A percentile compares a stretch with the other conserved stretches of the same genome.
phyloP scores from a whole-genome alignment of 202 grass and related monocot species.

The Carex arenaria region DNA sequence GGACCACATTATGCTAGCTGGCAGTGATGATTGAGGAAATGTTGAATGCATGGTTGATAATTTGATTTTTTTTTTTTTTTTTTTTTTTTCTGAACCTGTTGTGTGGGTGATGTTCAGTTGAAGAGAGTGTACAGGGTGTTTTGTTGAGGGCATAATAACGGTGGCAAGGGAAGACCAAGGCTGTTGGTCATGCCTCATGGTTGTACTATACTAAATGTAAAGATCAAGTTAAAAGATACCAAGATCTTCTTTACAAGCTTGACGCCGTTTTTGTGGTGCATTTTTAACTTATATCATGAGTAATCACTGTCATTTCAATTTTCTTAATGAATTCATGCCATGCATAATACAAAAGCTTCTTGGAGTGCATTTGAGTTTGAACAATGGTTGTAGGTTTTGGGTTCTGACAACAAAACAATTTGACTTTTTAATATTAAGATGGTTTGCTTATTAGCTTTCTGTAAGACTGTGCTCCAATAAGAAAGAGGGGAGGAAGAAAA shows the following conservation, averaged over 20 bases:
- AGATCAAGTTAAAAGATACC: background rate
- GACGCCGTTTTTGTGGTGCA: background rate
- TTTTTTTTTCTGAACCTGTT: background rate
- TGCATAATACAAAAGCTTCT: background rate
- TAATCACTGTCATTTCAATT: background rate
- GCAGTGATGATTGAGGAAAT: slow-evolving; percentile 27
- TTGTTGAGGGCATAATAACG: background rate
- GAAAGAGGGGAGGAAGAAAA: no score
- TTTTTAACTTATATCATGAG: background rate
- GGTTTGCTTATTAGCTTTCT: no score
- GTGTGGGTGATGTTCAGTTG: background rate
- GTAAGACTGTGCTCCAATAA: no score
- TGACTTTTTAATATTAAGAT: no score
- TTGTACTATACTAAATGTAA: background rate
- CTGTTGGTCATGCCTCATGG: background rate
- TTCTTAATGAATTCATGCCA: background rate
- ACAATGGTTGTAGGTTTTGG: background rate
- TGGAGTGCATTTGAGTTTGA: background rate
- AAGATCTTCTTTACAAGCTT: background rate
- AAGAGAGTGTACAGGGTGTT: background rate
- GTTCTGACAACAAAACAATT: no score
- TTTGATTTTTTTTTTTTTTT: background rate
- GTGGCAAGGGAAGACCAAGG: background rate
- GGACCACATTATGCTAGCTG: slow-evolving; percentile 56
- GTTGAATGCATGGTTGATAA: background rate